Evolutionary conservation across 441 rosid genomes (phyloP), one percentile per base, ranked within the genome.

Genomic region (Kokia cookei): DNA sequence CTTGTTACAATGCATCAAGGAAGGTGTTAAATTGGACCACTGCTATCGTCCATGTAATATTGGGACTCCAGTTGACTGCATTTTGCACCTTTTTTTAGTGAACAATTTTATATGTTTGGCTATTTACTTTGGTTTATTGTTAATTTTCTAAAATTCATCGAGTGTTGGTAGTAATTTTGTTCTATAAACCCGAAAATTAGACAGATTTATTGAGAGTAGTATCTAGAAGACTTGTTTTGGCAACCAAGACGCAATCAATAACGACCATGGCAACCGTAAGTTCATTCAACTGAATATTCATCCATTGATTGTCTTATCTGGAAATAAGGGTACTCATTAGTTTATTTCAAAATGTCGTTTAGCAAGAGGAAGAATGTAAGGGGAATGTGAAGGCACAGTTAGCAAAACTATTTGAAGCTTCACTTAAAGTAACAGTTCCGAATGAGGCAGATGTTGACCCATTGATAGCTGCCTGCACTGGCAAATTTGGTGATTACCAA

Each of bases 401-500:
- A 24, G 87, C 84, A 0, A 86, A 87, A 76, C 78, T 93, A n/a
- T 89, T 91, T 75, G 93, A 85, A 24, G 65, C 3, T 12, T 84
- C 99, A 2, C 89, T 94, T 45, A 82, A 81, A 76, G 65, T 50
- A 50, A 88, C 94, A 0, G 89, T 87, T 45, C 96, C 96, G 4
- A 74, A 73, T 55, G 93, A 82, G 82, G 57, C 78, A 11, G 82
- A 86, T 81, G 86, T 90, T 66, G 88, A 87, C 78, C 96, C 97
- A 40, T 47, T 86, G 76, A 77, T 95, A 74, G 90, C 90, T 73
- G 84, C 91, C 68, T 88, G 91, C 80, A 75, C 83, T 67, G 92
- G 77, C 2, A 93, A 86, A 70, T 89, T 88, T 75, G 99, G 96
- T 3, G 96, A 93, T 69, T 95, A 95, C 84, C 98, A 93, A 84